Evolutionary conservation across 2,329 filamentous ascomycete genomes (phyloP), one percentile per base, ranked within the genome.

Genomic region (Pezizomycotina sp.): DNA sequence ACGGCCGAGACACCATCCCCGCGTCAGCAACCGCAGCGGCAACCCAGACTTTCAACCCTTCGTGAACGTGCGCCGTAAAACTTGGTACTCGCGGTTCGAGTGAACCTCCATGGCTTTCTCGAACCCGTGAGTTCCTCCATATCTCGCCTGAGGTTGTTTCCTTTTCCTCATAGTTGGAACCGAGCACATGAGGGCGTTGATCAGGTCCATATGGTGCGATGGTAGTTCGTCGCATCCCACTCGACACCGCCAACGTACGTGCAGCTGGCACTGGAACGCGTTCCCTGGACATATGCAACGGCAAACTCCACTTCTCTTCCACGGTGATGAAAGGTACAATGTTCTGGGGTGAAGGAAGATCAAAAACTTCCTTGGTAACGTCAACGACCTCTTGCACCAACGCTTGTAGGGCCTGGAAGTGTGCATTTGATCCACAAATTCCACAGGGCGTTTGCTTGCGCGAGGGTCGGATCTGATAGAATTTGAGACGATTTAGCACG

Each of bases 191-290:
- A 95, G 71, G 20, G 81, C 86, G 52, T 95, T 98, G 50, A 95
- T 61, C 6, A 98, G 72, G 52, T 95, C 89, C 6, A 98, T 67
- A 52, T 98, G 86, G 79, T 80, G 13, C 86, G 81, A 7, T 95
- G 66, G 55, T 98, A 98, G 58, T 92, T 92, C 6, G 86, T 95
- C 2, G 89, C 86, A 55, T 98, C 89, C 89, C 89, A 95, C 58
- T 98, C 86, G 5, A 98, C 86, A 36, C 89, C 86, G 31, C 86
- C 89, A n/a, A 95, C 84, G 53, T 95, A 95, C 1, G 86, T 86
- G 4, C 86, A 10, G 89, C 86, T 16, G 86, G 82, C 1, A 95
- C 83, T 0, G 89, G 89, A 3, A 84, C 79, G 1, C 83, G 74
- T 48, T 84, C 79, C 29, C 74, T 70, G 0, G 89, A 86, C 55